Evolutionary conservation across 2,329 filamentous ascomycete species (phyloP), one percentile per base, ranked within the genome.

Genomic region (Aureobasidium sp.): DNA sequence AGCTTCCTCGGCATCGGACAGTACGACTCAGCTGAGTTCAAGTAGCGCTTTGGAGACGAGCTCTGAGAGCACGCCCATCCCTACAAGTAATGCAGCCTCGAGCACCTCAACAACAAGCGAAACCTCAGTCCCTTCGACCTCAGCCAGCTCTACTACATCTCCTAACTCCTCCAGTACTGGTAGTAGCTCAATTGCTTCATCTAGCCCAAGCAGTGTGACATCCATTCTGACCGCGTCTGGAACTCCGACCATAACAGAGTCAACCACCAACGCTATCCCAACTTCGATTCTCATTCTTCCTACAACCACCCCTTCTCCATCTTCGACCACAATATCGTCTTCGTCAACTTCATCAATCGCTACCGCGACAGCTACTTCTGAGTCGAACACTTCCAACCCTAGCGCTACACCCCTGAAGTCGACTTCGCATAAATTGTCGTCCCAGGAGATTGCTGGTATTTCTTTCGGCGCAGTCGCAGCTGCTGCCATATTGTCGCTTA

Each of bases 231-330:
- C 45, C 3, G 45, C 57, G 8, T 59, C 57, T 9, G 34, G 25
- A n/a, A 15, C 36, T 5, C 41, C 57, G 3, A 49, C 34, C 13
- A n/a, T 25, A 13, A 21, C 6, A 3, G 30, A 25, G 13, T 36
- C 54, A 30, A 36, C 10, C 29, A 58, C 21, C 21, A 21, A 5
- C 11, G 54, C n/a, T 1, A 58, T 58, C 8, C 41, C 54, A 13
- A 47, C n/a, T 7, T 58, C 54, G 7, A 59, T 50, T 6, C 57
- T 59, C 16, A 42, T 59, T 16, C 57, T 59, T 27, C 45, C 44
- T 16, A 59, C 21, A 21, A 21, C 21, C 21, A 21, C 21, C 21
- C 21, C 21, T 21, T 21, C 21, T 21, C 21, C 21, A 21, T 21
- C 21, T 21, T 21, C 21, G 21, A 21, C 57, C 10, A 59, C 57